phyloP scores from a whole-genome alignment of 2,329 filamentous ascomycete species.

The Fusarium nygamai region DNA sequence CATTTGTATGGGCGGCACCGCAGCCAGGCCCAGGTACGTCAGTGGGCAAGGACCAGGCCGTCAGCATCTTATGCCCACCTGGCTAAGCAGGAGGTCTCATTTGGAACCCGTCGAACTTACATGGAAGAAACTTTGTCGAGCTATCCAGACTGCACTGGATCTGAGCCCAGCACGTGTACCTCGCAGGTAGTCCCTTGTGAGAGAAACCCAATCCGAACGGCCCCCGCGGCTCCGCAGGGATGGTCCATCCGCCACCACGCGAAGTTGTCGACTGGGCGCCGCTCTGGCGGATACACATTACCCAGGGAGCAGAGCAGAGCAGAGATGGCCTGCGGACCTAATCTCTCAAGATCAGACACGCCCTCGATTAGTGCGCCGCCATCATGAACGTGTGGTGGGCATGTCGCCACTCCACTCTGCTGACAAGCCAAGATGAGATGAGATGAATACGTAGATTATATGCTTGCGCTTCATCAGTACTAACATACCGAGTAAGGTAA shows the following conservation, averaged over 20 bases:
- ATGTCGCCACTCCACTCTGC: conserved; percentile 22
- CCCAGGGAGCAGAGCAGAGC: conserved; percentile 13
- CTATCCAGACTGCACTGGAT: not conserved
- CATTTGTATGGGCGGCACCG: conserved; percentile 38
- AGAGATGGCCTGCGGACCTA: conserved; percentile 42
- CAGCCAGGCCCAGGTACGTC: conserved; percentile 44
- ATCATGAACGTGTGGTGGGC: conserved; percentile 20
- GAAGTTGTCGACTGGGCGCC: conserved; percentile 39
- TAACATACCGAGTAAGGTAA: not conserved
- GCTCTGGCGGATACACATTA: conserved; percentile 38
- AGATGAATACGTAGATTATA: conserved; percentile 21
- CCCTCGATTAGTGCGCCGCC: conserved; percentile 42
- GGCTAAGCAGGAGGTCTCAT: not conserved
- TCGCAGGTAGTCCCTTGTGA: conserved; percentile 7
- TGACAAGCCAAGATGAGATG: conserved; percentile 15
- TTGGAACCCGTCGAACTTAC: conserved; percentile 5
- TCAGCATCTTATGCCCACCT: conserved; percentile 5
- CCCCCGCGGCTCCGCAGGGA: conserved; percentile 32
- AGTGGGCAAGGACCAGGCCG: conserved; percentile 34
- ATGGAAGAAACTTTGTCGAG: conserved; percentile 7
- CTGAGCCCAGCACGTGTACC: conserved; percentile 4
- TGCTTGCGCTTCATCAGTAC: not conserved
- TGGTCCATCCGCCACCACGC: conserved; percentile 41
- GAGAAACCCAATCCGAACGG: conserved; percentile 24
- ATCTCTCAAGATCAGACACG: conserved; percentile 45